Percentiles rank a stretch among this genome's conserved stretches.
phyloP scores from a whole-genome alignment of 495 filamentous ascomycete genomes.

The Xylaria cubensis region DNA sequence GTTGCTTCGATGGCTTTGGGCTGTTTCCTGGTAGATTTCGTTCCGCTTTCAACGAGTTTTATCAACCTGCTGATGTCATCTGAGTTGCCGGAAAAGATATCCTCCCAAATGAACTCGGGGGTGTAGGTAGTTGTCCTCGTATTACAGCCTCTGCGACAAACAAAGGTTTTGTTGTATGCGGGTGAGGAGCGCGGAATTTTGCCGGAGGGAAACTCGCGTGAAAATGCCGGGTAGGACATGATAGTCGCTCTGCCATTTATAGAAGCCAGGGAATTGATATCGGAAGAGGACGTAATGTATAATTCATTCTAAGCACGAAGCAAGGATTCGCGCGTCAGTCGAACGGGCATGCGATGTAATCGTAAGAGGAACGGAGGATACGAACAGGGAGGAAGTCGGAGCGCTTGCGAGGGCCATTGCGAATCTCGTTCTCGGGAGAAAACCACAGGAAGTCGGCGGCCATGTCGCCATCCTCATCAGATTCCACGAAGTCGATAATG shows the following conservation, averaged over 20 bases:
- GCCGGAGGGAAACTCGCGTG: slow-evolving; percentile 73
- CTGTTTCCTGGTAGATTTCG: slow-evolving; percentile 72
- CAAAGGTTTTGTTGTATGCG: slow-evolving; percentile 86
- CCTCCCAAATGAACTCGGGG: slow-evolving; percentile 90
- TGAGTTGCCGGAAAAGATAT: slow-evolving; percentile 69
- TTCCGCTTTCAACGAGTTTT: slow-evolving; percentile 69
- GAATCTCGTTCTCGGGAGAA: slow-evolving; percentile 85
- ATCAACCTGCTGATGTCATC: slow-evolving; percentile 69
- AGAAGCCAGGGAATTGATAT: slow-evolving; percentile 82
- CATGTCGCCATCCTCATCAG: slow-evolving; percentile 69
- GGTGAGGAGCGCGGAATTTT: slow-evolving; percentile 73
- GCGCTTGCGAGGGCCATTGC: slow-evolving; percentile 80
- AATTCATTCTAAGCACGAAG: slow-evolving; percentile 71
- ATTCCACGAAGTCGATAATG: slow-evolving; percentile 76
- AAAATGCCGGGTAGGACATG: slow-evolving; percentile 73
- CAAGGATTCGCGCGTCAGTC: slow-evolving; percentile 20
- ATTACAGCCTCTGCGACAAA: slow-evolving; percentile 89
- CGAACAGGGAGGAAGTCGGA: slow-evolving; percentile 74
- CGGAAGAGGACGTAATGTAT: slow-evolving; percentile 85
- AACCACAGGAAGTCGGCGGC: slow-evolving; percentile 88
- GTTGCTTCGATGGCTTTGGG: slow-evolving; percentile 53
- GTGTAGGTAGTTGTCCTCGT: slow-evolving; percentile 89
- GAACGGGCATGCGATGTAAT: slow-evolving; percentile 6
- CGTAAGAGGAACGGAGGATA: slow-evolving; percentile 1
- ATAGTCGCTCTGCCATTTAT: slow-evolving; percentile 89